These are phyloP conservation scores for Vitis riparia DNA, from an alignment of 164 flowering plant genomes.

Conservation along the genomic window DNA sequence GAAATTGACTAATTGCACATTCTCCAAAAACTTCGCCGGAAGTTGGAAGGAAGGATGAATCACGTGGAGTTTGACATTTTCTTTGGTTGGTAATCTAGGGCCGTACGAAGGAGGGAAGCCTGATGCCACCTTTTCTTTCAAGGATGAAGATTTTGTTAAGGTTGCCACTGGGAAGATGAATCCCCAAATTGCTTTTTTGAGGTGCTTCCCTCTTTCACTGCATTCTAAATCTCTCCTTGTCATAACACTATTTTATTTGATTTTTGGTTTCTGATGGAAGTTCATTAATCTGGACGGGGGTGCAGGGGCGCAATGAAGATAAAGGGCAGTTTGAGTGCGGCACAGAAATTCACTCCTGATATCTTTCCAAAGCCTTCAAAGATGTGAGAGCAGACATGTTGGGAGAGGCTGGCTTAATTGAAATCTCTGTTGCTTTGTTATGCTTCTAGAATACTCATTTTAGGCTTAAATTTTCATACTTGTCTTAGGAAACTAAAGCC, in stretches of 20 bases:
- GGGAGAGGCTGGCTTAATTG: neutral
- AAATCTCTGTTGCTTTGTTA: neutral
- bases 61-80: too few relatives aligned
- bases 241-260: neutral
- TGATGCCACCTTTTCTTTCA: constrained; percentile 91
- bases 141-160: constrained; percentile 86
- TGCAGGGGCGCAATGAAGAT: constrained; percentile 91
- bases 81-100: constrained; percentile 38
- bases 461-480: constrained; percentile 1
- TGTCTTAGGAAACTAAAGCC: neutral
- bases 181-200: constrained; percentile 95
- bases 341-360: constrained; percentile 95
- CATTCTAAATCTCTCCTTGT: neutral
- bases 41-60: too few relatives aligned
- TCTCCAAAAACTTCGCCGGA: too few relatives aligned
- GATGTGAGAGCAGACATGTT: constrained; percentile 54
- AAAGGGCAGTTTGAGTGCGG: constrained; percentile 93
- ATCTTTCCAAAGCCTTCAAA: constrained; percentile 97
- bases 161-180: constrained; percentile 91
- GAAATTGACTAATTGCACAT: too few relatives aligned
- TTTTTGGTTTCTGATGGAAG: neutral
- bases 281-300: neutral
- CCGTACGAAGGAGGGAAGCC: constrained; percentile 88
- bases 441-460: neutral
- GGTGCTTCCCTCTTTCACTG: constrained; percentile 34